Evolutionary conservation across 2,329 filamentous ascomycete genomes (phyloP).

Genomic region (Rhynchosporium agropyri): DNA sequence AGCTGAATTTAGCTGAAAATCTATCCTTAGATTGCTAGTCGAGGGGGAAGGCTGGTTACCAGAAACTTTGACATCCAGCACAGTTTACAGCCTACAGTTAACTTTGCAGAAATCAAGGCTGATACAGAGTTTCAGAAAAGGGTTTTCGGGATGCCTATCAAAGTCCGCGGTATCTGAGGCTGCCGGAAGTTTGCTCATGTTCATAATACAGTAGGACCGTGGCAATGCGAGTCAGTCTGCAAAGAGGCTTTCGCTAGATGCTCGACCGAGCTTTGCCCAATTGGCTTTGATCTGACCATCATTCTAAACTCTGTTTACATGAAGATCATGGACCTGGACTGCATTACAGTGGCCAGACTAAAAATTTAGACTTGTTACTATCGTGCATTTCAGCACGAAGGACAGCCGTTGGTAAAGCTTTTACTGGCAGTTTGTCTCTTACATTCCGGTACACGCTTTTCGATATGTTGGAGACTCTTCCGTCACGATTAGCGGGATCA

Average conservation of each 20-base stretch:
- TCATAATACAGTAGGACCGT: neutral
- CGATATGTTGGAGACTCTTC: neutral
- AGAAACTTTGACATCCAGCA: too few species aligned
- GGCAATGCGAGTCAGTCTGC: neutral
- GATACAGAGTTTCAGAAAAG: neutral
- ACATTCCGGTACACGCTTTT: neutral
- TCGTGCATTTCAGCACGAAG: neutral
- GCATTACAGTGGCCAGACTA: too few species aligned
- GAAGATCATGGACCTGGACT: too few species aligned
- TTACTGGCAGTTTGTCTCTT: neutral
- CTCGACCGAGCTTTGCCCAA: neutral
- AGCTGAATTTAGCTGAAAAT: too few species aligned
- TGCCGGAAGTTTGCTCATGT: conserved; percentile 2
- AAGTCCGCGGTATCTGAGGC: neutral
- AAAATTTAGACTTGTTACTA: too few species aligned
- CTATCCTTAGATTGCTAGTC: too few species aligned
- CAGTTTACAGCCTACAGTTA: too few species aligned
- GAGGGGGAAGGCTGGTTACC: too few species aligned
- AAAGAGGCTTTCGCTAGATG: neutral
- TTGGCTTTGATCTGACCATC: too few species aligned
- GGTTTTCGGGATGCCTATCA: neutral
- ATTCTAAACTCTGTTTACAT: too few species aligned
- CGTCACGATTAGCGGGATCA: too few species aligned
- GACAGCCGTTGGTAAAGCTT: neutral
- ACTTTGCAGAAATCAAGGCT: too few species aligned